These are phyloP conservation scores for Beta lomatogona DNA, from an alignment of 179 eudicot genomes.

Conservation along the genomic window DNA sequence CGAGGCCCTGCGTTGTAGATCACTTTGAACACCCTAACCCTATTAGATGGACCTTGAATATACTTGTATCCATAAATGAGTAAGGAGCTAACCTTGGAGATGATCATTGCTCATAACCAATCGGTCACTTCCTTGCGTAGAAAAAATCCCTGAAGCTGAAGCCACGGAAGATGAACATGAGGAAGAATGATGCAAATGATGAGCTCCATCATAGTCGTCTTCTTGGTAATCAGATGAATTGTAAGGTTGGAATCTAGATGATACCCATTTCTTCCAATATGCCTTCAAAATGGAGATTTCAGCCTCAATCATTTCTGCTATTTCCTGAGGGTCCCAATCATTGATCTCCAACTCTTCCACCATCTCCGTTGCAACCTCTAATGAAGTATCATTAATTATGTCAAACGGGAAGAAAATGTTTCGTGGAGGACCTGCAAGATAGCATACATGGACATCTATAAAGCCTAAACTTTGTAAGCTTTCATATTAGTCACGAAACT, in stretches of 20 bases:
- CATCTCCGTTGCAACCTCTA: slow-evolving; percentile 80
- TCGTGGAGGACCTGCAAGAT: slow-evolving; percentile 55
- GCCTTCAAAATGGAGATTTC: slow-evolving; percentile 68
- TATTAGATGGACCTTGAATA: too few species aligned
- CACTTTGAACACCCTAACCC: not conserved
- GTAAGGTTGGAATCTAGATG: slow-evolving; percentile 20
- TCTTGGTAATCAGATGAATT: slow-evolving; percentile 28
- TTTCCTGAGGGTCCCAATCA: slow-evolving; percentile 72
- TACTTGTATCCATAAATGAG: too few species aligned
- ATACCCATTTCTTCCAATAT: slow-evolving; percentile 43
- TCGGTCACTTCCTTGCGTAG: slow-evolving; percentile 1
- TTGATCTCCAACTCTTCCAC: slow-evolving; percentile 75
- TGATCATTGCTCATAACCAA: slow-evolving; percentile 20
- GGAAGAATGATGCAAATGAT: not conserved
- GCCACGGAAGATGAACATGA: slow-evolving; percentile 20
- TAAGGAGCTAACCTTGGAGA: slow-evolving; percentile 35
- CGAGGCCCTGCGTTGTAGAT: too few species aligned
- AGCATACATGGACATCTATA: not conserved
- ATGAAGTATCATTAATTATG: slow-evolving; percentile 57
- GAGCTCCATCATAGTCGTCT: slow-evolving; percentile 25
- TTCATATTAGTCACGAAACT: not conserved
- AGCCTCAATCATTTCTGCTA: slow-evolving; percentile 75
- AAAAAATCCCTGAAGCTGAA: slow-evolving; percentile 11
- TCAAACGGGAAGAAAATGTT: slow-evolving; percentile 75
- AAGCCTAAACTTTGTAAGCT: not conserved